A percentile compares a stretch with the other conserved stretches of the same genome.
Conservation (phyloP, 345 rosid species). For the Euphorbia pulcherrima region DNA sequence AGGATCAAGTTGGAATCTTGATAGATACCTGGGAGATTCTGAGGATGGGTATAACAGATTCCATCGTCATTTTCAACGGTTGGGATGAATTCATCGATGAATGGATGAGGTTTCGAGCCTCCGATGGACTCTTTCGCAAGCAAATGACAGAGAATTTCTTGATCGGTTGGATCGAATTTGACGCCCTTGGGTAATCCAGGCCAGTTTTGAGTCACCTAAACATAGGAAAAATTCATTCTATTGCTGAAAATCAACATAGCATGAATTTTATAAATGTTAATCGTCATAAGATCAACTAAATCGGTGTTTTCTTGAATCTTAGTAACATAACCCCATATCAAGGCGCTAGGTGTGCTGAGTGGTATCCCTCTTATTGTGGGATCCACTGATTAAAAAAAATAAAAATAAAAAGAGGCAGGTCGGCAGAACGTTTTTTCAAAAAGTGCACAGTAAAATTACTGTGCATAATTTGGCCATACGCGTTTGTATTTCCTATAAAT, state of each 20-base stretch:
- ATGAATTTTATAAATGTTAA: neutral
- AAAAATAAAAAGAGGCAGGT: neutral
- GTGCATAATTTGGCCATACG: too few species aligned
- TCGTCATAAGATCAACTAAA: neutral
- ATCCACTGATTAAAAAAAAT: too few species aligned
- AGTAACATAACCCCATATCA: neutral
- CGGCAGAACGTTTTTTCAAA: neutral
- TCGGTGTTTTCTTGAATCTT: neutral
- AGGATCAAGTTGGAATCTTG: constrained; percentile 6
- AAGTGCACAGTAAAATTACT: too few species aligned
- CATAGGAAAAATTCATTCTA: constrained; percentile 8
- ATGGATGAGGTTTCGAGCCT: constrained; percentile 59
- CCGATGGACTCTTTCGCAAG: constrained; percentile 56
- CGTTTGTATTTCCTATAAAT: too few species aligned
- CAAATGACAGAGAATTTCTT: constrained; percentile 85
- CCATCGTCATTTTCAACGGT: constrained; percentile 80
- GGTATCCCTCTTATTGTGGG: too few species aligned
- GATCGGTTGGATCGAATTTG: constrained; percentile 93
- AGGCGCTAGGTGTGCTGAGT: neutral
- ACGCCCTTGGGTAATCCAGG: constrained; percentile 95
- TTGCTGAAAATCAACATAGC: neutral
- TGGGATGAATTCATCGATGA: constrained; percentile 74
- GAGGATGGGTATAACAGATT: constrained; percentile 95
- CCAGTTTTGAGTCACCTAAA: constrained; percentile 75
- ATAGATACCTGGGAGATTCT: constrained; percentile 72